Evolutionary conservation across 148 eudicot genomes (phyloP).

Genomic region (Cornus kousa): DNA sequence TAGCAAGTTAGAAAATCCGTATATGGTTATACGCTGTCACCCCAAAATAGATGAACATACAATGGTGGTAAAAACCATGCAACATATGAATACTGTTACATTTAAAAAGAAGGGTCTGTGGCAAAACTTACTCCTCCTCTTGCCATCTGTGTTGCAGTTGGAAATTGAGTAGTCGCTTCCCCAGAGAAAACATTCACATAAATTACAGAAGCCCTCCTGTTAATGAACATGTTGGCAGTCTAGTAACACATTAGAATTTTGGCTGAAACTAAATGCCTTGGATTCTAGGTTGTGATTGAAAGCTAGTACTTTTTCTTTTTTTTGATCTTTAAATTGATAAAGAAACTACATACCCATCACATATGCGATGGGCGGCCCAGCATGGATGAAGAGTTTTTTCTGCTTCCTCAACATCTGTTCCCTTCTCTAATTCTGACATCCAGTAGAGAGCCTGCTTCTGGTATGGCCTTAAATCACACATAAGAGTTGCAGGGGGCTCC

Average conservation of each 20-base stretch:
- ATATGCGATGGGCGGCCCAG: constrained; percentile 59
- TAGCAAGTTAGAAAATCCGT: background rate
- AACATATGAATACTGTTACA: background rate
- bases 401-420: constrained; percentile 45
- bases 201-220: constrained; percentile 60
- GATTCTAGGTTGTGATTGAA: background rate
- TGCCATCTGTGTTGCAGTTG: constrained; percentile 53
- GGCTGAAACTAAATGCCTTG: background rate
- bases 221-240: constrained; percentile 3
- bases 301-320: background rate
- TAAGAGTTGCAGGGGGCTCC: constrained; percentile 57
- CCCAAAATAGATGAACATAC: background rate
- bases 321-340: background rate
- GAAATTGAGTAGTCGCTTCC: constrained; percentile 62
- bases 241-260: background rate
- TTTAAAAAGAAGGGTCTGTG: background rate
- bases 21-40: background rate
- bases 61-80: background rate
- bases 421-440: constrained; percentile 58
- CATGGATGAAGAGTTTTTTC: constrained; percentile 70
- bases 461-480: constrained; percentile 61
- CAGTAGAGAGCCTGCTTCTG: constrained; percentile 76
- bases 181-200: constrained; percentile 68
- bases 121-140: constrained; percentile 60
- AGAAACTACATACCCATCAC: constrained; percentile 44